These are phyloP conservation scores for Boletus vinaceobasis DNA, from an alignment of 768 basidiomycete genomes.

Conservation along the genomic window DNA sequence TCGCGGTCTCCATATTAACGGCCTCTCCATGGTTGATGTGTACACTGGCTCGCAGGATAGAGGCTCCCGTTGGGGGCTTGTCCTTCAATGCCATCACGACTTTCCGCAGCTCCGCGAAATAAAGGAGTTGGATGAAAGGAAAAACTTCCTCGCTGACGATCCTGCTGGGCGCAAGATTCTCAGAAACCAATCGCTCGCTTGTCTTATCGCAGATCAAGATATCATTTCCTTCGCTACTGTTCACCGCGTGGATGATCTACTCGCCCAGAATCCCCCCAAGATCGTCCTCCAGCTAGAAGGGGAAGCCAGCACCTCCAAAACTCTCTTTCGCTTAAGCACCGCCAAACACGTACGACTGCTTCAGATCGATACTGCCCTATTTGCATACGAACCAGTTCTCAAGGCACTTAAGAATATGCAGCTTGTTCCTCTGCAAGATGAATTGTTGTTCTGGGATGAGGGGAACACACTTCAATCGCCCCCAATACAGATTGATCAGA, in stretches of 20 bases:
- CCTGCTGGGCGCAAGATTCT: conserved; percentile 37
- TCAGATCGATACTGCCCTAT: conserved; percentile 61
- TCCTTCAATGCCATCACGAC: conserved; percentile 36
- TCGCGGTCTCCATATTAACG: conserved; percentile 39
- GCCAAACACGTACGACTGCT: conserved; percentile 41
- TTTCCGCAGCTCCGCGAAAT: conserved; percentile 35
- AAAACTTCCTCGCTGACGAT: conserved; percentile 37
- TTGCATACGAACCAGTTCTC: conserved; percentile 62
- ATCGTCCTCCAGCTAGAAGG: conserved; percentile 58
- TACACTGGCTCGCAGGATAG: conserved; percentile 31
- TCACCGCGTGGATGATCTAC: conserved; percentile 50
- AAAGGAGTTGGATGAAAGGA: conserved; percentile 33
- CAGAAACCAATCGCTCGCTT: conserved; percentile 53
- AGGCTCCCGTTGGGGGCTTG: conserved; percentile 42
- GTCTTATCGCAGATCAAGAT: conserved; percentile 47
- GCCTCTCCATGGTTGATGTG: conserved; percentile 38
- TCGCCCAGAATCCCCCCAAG: conserved; percentile 45
- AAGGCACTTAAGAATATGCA: conserved; percentile 50
- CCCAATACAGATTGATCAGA: background rate
- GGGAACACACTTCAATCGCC: conserved; percentile 16
- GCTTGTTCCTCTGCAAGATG: conserved; percentile 46
- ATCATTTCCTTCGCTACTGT: conserved; percentile 54
- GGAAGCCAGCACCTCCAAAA: conserved; percentile 35
- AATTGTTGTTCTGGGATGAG: conserved; percentile 54
- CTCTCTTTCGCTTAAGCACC: conserved; percentile 40